A percentile compares a stretch with the other conserved stretches of the same genome.
Conservation (phyloP, 1,284 basidiomycete species). For the Cutaneotrichosporon mucoides region DNA sequence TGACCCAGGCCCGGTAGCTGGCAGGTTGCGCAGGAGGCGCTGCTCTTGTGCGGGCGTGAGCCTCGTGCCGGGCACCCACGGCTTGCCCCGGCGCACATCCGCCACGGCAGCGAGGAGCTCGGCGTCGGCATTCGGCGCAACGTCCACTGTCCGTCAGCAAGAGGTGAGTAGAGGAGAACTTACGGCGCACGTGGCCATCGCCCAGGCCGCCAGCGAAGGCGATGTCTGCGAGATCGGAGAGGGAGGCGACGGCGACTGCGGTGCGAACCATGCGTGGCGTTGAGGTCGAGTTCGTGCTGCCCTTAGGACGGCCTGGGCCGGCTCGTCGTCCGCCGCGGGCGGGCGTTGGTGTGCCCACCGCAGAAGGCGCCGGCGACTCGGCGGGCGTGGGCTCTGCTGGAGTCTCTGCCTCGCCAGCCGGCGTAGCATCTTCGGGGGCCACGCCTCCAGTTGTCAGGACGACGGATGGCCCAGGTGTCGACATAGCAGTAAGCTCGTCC, state of each 20-base stretch:
- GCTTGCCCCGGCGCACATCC: slow-evolving; percentile 11
- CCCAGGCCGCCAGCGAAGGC: slow-evolving; percentile 15
- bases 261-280: slow-evolving; percentile 1
- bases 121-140: slow-evolving; percentile 10
- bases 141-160: slow-evolving; percentile 16
- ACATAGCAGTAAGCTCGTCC: no score
- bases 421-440: no score
- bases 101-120: slow-evolving; percentile 17
- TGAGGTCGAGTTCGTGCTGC: background rate
- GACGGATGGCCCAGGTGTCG: no score
- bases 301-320: slow-evolving; percentile 1
- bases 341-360: background rate
- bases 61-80: slow-evolving; percentile 5
- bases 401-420: no score
- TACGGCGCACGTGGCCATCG: slow-evolving; percentile 10
- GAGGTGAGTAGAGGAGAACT: background rate
- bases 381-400: no score
- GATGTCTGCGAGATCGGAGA: slow-evolving; percentile 18
- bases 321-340: background rate
- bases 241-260: slow-evolving; percentile 7
- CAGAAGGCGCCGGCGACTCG: no score
- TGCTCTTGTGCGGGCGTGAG: slow-evolving; percentile 18
- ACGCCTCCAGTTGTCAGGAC: no score
- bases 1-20: slow-evolving; percentile 13
- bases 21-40: slow-evolving; percentile 16